Evolutionary conservation across 768 basidiomycete genomes (phyloP).

Genomic region (Lactarius sanguifluus): DNA sequence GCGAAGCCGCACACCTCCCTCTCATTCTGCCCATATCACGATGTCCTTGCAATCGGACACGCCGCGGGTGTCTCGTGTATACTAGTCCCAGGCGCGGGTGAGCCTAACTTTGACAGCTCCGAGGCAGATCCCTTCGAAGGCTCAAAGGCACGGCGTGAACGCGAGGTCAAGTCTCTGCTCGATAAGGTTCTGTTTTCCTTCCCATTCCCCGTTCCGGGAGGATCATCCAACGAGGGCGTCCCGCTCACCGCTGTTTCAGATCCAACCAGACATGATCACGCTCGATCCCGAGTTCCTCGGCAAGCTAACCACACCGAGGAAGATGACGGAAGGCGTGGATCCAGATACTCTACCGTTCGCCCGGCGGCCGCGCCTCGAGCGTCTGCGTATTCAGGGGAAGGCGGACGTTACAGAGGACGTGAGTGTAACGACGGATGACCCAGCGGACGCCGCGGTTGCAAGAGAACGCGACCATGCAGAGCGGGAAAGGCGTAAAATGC

Average conservation of each 20-base stretch:
- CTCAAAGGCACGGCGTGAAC: constrained; percentile 74
- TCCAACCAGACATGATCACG: constrained; percentile 90
- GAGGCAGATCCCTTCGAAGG: constrained; percentile 97
- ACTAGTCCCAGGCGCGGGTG: constrained; percentile 89
- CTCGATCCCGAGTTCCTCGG: constrained; percentile 78
- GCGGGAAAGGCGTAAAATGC: constrained; percentile 75
- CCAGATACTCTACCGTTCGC: constrained; percentile 58
- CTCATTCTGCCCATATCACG: constrained; percentile 88
- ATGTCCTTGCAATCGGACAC: constrained; percentile 80
- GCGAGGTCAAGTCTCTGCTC: constrained; percentile 85
- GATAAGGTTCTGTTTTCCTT: constrained; percentile 57
- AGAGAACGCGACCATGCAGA: constrained; percentile 39
- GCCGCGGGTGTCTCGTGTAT: constrained; percentile 76
- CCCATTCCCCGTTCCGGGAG: constrained; percentile 21
- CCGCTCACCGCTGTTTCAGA: constrained; percentile 43
- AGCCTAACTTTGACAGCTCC: constrained; percentile 89
- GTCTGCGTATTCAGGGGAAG: constrained; percentile 71
- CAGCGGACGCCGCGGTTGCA: constrained; percentile 37
- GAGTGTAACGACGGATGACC: constrained; percentile 41
- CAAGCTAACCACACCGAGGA: constrained; percentile 59
- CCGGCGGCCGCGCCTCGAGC: constrained; percentile 74
- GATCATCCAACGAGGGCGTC: background rate
- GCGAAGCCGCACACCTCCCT: constrained; percentile 72
- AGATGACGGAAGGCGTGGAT: constrained; percentile 51
- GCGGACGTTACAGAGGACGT: constrained; percentile 64